Base-by-base conservation (phyloP, 768 basidiomycete genomes). In the Mycena epipterygia region DNA sequence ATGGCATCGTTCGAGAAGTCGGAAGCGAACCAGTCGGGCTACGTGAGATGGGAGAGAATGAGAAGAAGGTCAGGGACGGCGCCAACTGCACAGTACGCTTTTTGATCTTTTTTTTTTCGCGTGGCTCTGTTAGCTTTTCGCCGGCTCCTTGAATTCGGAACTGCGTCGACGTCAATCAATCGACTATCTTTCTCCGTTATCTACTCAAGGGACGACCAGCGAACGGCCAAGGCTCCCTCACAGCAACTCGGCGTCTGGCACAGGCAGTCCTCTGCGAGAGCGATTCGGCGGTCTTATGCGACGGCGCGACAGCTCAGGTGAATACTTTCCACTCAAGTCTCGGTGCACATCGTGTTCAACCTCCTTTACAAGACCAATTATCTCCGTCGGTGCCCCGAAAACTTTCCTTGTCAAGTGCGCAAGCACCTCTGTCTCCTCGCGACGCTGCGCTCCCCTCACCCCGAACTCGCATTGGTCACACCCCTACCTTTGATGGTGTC, bases 101-200 rank as follows among this genome's bases (percentile, higher is more conserved):
- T 73, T 69, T 72, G 68, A 75, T 73, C 67, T 71, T 56, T 69
- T 70, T 72, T 56, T 58, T 75, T 79, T 60, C 67, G 71, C 60
- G 46, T 68, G 62, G 55, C 61, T 68, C 68, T 67, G 78, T 46
- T 78, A 95, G 95, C 89, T 96, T 75, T 95, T 95, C 78, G 84
- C 93, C 73, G 91, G 93, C 51, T 84, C 92, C 64, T 86, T 96
- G 74, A 96, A 96, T 83, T 95, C 95, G 68, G 94, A 95, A 76
- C 86, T 93, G 78, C 95, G 94, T 81, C 90, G 92, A 74, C 94
- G 95, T 72, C 94, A 93, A 81, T 93, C 94, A 56, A 89, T 84
- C 61, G 94, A 95, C 82, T 87, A 88, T 74, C 84, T 92, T 70
- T 89, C 89, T 17, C 86, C 91, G 29, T 81, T 91, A 63, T 82